These are phyloP conservation scores for Entophlyctis helioformis DNA, from an alignment of 192 early-diverging fungal species.

Conservation along the genomic window DNA sequence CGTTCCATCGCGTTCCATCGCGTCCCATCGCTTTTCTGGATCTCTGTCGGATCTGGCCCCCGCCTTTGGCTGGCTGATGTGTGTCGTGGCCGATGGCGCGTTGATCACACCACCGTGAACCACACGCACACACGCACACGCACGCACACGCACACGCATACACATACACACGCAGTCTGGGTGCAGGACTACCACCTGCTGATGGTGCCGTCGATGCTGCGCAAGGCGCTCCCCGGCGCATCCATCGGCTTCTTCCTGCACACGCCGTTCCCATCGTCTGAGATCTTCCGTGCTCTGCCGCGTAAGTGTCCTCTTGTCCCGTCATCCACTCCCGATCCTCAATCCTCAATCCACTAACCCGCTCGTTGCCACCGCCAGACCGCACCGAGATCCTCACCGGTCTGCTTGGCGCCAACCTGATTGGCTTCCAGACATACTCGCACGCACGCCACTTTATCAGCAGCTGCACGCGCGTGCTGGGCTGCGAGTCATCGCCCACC, in stretches of 20 bases:
- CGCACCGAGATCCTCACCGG: conserved; percentile 76
- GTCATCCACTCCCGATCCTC: no score
- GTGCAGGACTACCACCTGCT: conserved; percentile 50
- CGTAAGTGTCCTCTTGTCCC: conserved; percentile 17
- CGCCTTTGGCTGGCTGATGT: no score
- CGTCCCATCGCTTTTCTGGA: no score
- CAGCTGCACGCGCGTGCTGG: conserved; percentile 87
- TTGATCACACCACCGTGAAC: no score
- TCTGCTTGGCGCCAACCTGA: conserved; percentile 81
- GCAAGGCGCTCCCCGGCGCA: conserved; percentile 23
- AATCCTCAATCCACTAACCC: no score
- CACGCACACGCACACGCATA: no score
- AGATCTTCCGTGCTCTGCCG: conserved; percentile 47
- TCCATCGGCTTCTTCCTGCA: conserved; percentile 47
- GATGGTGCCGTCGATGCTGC: conserved; percentile 30
- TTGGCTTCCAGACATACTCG: conserved; percentile 96
- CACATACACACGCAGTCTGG: no score
- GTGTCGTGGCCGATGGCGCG: no score
- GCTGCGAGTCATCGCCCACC: conserved; percentile 78
- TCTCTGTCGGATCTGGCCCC: no score
- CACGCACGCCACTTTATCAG: conserved; percentile 86
- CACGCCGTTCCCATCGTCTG: conserved; percentile 44
- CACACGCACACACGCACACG: no score
- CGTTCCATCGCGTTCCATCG: no score
- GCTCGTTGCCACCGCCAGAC: conserved; percentile 9